Base-by-base conservation (phyloP, 352 stramenopile species). In the Saprolegnia diclina region DNA sequence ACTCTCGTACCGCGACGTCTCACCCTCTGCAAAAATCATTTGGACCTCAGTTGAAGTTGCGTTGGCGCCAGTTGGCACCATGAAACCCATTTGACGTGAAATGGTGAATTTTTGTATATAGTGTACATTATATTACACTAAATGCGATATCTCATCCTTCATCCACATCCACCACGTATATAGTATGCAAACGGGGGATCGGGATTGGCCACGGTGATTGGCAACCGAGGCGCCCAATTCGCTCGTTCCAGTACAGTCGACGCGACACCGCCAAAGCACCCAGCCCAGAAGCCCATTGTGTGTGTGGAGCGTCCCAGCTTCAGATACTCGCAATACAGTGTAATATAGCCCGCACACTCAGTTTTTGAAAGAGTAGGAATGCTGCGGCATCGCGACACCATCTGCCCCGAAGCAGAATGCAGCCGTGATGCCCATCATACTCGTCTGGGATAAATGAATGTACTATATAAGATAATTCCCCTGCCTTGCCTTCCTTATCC, bases 131-230 rank as follows among this genome's bases (percentile, higher is more conserved):
- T 48, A n/a, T 48, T 48, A 48, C 42, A 48, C 42, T 48, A 48
- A n/a, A n/a, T 48, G 13, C 42, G 42, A 48, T 48, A 48, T 48
- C 42, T 48, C 42, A 48, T 48, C 42, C 42, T 48, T 7, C 42
- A 48, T 48, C 42, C 42, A 48, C 42, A 48, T 48, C 42, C 42
- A 48, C 42, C 42, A 48, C 42, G 42, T 48, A 48, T n/a, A 48
- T 48, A 48, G 42, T 48, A n/a, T 48, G 42, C 42, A 1, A 14
- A n/a, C 18, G 11, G 42, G 13, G 18, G 42, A 48, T 48, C 7
- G 18, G 42, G 13, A 48, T n/a, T 48, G 29, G 29, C 29, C 29
- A 35, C 29, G 29, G 29, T 48, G 13, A n/a, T n/a, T 48, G 42
- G 42, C 42, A 14, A 1, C 42, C 42, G 7, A 3, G 42, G 29